Conservation (phyloP, 768 basidiomycete genomes). For the Pilatotrama ljubarskyi region DNA sequence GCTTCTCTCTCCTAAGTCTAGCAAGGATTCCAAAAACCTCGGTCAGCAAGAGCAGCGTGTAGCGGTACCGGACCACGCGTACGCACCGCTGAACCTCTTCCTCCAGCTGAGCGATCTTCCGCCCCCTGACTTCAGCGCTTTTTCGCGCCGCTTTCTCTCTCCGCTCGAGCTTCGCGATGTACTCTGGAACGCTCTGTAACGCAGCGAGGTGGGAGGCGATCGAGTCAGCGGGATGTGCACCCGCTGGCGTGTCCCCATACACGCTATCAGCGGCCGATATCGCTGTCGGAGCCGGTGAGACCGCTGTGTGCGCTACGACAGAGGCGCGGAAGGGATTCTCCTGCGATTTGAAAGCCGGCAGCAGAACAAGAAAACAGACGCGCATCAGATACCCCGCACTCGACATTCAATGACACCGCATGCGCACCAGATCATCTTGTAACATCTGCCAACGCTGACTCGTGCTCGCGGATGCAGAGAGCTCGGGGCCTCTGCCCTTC, state of each 20-base stretch:
- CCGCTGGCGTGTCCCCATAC: slow-evolving; percentile 5
- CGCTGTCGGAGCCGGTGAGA: background rate
- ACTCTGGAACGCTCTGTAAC: slow-evolving; percentile 25
- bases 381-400: background rate
- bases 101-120: slow-evolving; percentile 20
- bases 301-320: background rate
- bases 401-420: background rate
- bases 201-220: slow-evolving; percentile 25
- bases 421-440: slow-evolving; percentile 22
- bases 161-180: slow-evolving; percentile 42
- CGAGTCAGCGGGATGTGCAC: slow-evolving; percentile 27
- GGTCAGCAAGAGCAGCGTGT: slow-evolving; percentile 12
- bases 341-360: slow-evolving; percentile 7
- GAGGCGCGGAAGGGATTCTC: slow-evolving; percentile 22
- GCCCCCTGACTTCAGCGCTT: slow-evolving; percentile 27
- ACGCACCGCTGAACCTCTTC: slow-evolving; percentile 19
- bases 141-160: slow-evolving; percentile 38
- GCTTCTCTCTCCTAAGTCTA: slow-evolving; percentile 17
- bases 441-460: slow-evolving; percentile 16
- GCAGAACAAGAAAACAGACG: slow-evolving; percentile 11
- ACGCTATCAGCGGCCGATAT: slow-evolving; percentile 9
- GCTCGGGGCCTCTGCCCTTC: slow-evolving; percentile 12
- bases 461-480: background rate
- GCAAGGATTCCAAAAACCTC: background rate
- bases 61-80: slow-evolving; percentile 10